phyloP scores from a whole-genome alignment of 345 rosid species.

The Populus simonii region DNA sequence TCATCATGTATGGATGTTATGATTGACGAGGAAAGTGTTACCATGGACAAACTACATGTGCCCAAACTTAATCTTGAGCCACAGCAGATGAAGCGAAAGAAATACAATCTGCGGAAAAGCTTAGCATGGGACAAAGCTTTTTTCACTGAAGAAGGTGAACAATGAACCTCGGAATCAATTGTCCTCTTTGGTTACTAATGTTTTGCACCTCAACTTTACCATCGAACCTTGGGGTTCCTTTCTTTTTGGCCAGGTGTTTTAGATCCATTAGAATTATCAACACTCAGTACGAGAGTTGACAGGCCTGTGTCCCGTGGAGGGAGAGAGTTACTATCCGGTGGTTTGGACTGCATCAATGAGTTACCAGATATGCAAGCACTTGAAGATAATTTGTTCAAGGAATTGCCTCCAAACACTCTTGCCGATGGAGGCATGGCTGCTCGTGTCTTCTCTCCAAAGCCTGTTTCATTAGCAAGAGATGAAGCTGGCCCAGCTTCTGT shows the following conservation, averaged over 20 bases:
- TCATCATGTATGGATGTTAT: conserved; percentile 18
- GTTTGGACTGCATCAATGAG: conserved; percentile 22
- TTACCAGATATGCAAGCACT: conserved; percentile 41
- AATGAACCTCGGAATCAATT: background rate
- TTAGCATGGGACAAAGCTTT: conserved; percentile 90
- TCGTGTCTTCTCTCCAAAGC: conserved; percentile 29
- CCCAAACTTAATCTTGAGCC: conserved; percentile 60
- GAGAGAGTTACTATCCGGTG: conserved; percentile 37
- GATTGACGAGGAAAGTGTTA: conserved; percentile 48
- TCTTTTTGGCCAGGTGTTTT: conserved; percentile 49
- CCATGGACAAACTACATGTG: conserved; percentile 40
- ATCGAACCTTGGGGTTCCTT: background rate
- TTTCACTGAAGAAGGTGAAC: conserved; percentile 81
- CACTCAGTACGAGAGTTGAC: conserved; percentile 50
- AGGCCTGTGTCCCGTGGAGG: conserved; percentile 52
- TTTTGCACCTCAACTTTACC: background rate
- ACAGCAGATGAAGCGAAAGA: conserved; percentile 87
- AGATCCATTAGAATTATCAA: conserved; percentile 64
- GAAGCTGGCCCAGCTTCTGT: conserved; percentile 30
- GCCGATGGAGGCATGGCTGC: conserved; percentile 31
- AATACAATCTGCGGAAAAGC: conserved; percentile 81
- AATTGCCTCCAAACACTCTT: conserved; percentile 40
- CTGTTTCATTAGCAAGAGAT: conserved; percentile 31
- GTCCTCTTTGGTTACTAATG: background rate
- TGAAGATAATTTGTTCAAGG: conserved; percentile 47